Evolutionary conservation across 2,329 filamentous ascomycete genomes (phyloP), one percentile per base, ranked within the genome.

Genomic region (Raffaelea ambrosiae): DNA sequence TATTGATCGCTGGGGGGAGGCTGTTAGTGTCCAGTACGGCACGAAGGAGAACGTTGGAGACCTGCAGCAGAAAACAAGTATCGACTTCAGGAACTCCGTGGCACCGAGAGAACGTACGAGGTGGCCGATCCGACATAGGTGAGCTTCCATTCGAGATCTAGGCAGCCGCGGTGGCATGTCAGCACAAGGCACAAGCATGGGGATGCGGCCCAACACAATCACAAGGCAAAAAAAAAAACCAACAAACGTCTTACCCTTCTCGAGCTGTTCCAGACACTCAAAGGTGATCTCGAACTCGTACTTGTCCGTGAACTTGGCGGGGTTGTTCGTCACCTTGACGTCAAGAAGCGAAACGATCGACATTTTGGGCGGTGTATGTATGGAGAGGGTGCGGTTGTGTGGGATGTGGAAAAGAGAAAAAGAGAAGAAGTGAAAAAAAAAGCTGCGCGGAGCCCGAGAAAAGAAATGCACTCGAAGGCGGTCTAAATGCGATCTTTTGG

Each of bases 281-380:
- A 98, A 98, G 18, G 93, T 98, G 66, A 98, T 97, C 70, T 98
- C 91, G 58, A 98, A 95, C 67, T 93, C 83, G 67, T 98, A 98
- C 47, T 88, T 83, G 65, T 91, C 86, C 59, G 82, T 85, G 71
- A 98, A 97, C 58, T 86, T 82, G 61, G 93, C 90, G 61, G 93
- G 93, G 73, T 98, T 98, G 79, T 98, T 97, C 65, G 89, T 77
- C 58, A 98, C 87, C 68, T 93, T 87, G 61, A 98, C 93, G 63
- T 91, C 91, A 57, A 98, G 81, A 51, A 98, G 83, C 58, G 90
- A 95, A 55, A 98, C 90, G 63, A 96, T 87, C 63, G 93, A 96
- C 93, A 96, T 96, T 56, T 63, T 77, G 71, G 48, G 40, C 33
- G 21, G 22, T 41, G 31, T 14, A 26, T 31, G 26, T 29, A 13